phyloP scores from a whole-genome alignment of 1,284 basidiomycete genomes.

The Farysia itapuensis region DNA sequence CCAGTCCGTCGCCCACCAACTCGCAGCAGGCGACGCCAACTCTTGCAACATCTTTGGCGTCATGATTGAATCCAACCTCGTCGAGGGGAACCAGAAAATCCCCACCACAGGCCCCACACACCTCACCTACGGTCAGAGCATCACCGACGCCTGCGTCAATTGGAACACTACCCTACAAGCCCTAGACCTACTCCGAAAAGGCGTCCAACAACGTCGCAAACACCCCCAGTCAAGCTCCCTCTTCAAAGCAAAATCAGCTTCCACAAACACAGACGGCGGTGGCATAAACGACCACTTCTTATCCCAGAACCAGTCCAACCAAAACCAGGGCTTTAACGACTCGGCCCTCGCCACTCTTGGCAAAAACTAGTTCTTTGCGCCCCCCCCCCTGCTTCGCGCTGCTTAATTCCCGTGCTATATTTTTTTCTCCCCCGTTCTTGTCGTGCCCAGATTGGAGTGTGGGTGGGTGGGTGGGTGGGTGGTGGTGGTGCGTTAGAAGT shows the following conservation, averaged over 20 bases:
- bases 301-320: not conserved
- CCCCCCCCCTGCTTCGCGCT: too few species aligned
- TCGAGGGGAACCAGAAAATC: slow-evolving; percentile 63
- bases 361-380: slow-evolving; percentile 16
- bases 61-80: slow-evolving; percentile 94
- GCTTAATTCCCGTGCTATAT: too few species aligned
- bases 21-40: slow-evolving; percentile 23
- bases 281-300: slow-evolving; percentile 35
- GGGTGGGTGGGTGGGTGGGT: not conserved
- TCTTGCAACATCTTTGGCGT: slow-evolving; percentile 80
- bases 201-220: slow-evolving; percentile 36
- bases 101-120: slow-evolving; percentile 39
- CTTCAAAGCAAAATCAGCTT: slow-evolving; percentile 22
- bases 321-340: slow-evolving; percentile 39
- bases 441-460: too few species aligned
- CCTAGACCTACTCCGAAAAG: slow-evolving; percentile 44
- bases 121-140: slow-evolving; percentile 50
- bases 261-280: slow-evolving; percentile 7
- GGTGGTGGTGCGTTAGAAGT: not conserved
- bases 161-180: slow-evolving; percentile 54
- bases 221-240: slow-evolving; percentile 8
- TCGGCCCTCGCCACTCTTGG: slow-evolving; percentile 38
- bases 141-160: slow-evolving; percentile 56
- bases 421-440: too few species aligned
- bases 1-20: slow-evolving; percentile 63